phyloP scores from a whole-genome alignment of 2,329 filamentous ascomycete genomes.

The Aureobasidium sp. region DNA sequence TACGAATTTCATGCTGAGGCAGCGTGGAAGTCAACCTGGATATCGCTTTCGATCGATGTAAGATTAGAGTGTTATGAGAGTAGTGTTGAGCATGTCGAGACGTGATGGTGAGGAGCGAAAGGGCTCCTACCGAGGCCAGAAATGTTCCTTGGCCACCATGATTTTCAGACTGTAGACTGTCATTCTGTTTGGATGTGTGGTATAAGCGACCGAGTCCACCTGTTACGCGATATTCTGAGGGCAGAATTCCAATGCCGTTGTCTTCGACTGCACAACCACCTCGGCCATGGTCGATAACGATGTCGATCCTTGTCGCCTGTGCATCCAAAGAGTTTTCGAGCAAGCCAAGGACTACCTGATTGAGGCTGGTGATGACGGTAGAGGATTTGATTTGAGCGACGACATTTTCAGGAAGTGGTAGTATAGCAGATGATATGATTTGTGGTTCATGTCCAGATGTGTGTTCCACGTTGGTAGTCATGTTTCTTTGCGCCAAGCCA shows the following conservation, averaged over 20 bases:
- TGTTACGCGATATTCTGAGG: conserved; percentile 60
- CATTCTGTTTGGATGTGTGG: conserved; percentile 67
- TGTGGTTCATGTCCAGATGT: neutral
- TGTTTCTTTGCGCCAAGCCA: neutral
- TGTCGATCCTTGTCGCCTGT: conserved; percentile 57
- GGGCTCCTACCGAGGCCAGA: conserved; percentile 64
- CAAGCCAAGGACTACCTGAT: conserved; percentile 62
- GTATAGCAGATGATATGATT: neutral
- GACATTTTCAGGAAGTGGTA: conserved; percentile 60
- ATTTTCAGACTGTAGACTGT: conserved; percentile 33
- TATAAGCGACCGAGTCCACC: conserved; percentile 61
- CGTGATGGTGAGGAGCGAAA: conserved; percentile 70
- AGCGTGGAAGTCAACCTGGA: conserved; percentile 57
- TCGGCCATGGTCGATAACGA: conserved; percentile 66
- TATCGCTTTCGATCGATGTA: conserved; percentile 63
- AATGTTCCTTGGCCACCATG: conserved; percentile 70
- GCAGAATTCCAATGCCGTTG: conserved; percentile 69
- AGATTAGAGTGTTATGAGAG: conserved; percentile 56
- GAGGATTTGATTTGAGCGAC: conserved; percentile 79
- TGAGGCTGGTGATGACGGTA: conserved; percentile 66
- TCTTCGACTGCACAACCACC: conserved; percentile 79
- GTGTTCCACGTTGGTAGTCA: neutral
- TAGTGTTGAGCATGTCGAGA: conserved; percentile 59
- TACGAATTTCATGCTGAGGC: conserved; percentile 47
- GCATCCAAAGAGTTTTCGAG: conserved; percentile 83